Base-by-base conservation (phyloP, 495 filamentous ascomycete species). In the Astrothelium macrocarpum region DNA sequence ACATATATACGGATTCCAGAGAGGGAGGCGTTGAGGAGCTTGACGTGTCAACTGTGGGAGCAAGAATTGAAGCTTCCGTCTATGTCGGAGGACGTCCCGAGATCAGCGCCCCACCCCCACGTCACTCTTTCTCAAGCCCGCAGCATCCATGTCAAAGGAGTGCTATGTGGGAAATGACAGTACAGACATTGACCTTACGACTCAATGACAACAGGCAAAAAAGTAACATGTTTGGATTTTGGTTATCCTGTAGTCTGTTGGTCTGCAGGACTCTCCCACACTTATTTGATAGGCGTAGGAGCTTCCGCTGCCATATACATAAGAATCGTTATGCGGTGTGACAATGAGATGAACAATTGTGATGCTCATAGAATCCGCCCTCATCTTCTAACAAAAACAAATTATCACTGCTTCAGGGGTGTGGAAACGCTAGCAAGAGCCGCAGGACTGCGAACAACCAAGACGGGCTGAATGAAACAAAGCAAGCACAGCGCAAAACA, bases 51-150 rank as follows among this genome's bases (percentile, higher is more conserved):
- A 28, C 16, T 56, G 49, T 26, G 49, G 25, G 25, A 56, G 49
- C 49, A 56, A 0, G 49, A 56, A 16, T 26, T 56, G 49, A 56
- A 56, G 49, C 49, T 56, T 29, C 45, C 45, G n/a, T 42, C n/a
- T n/a, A n/a, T n/a, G n/a, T n/a, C n/a, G n/a, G n/a, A n/a, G n/a
- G n/a, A n/a, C n/a, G n/a, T n/a, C n/a, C n/a, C n/a, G n/a, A n/a
- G n/a, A n/a, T n/a, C n/a, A n/a, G n/a, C n/a, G n/a, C n/a, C 49
- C 5, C 9, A 29, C 49, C 49, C 7, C 49, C 49, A 29, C 49
- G 23, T 29, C 49, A 56, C 45, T 18, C n/a, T n/a, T n/a, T n/a
- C n/a, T n/a, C n/a, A n/a, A n/a, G n/a, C n/a, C n/a, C n/a, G n/a
- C n/a, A n/a, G n/a, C n/a, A n/a, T n/a, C n/a, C n/a, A n/a, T n/a